phyloP scores from a whole-genome alignment of 495 filamentous ascomycete genomes.

The Daldinia bambusicola region DNA sequence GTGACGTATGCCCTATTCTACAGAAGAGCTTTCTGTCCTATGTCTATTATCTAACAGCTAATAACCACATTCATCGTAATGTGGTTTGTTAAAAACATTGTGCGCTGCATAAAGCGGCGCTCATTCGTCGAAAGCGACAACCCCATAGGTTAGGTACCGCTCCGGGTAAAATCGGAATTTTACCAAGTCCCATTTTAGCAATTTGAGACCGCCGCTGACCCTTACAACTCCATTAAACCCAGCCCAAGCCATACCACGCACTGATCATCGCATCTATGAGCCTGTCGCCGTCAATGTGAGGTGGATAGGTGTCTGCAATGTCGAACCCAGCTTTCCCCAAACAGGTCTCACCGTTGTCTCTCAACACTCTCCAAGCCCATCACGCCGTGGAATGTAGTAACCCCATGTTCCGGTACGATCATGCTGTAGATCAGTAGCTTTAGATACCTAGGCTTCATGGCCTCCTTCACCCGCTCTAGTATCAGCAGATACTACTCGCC shows the following conservation, averaged over 20 bases:
- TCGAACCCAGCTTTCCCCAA: slow-evolving; percentile 46
- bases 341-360: slow-evolving; percentile 42
- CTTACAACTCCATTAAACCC: too few species aligned
- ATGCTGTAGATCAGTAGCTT: slow-evolving; percentile 61
- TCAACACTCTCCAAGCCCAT: slow-evolving; percentile 47
- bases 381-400: slow-evolving; percentile 16
- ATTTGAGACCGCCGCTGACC: background rate
- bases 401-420: slow-evolving; percentile 55
- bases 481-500: slow-evolving; percentile 52
- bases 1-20: too few species aligned
- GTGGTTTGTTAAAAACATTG: slow-evolving; percentile 6
- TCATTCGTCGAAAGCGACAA: background rate
- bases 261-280: slow-evolving; percentile 50
- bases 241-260: background rate
- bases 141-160: background rate
- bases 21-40: too few species aligned
- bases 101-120: background rate
- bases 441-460: slow-evolving; percentile 59
- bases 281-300: slow-evolving; percentile 36
- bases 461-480: slow-evolving; percentile 46
- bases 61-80: too few species aligned
- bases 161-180: too few species aligned
- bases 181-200: too few species aligned
- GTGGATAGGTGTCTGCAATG: slow-evolving; percentile 48
- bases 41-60: too few species aligned